A percentile compares a stretch with the other conserved stretches of the same genome.
These are phyloP conservation scores for Solanum bulbocastanum DNA, from an alignment of 257 asterid species.

Conservation along the genomic window DNA sequence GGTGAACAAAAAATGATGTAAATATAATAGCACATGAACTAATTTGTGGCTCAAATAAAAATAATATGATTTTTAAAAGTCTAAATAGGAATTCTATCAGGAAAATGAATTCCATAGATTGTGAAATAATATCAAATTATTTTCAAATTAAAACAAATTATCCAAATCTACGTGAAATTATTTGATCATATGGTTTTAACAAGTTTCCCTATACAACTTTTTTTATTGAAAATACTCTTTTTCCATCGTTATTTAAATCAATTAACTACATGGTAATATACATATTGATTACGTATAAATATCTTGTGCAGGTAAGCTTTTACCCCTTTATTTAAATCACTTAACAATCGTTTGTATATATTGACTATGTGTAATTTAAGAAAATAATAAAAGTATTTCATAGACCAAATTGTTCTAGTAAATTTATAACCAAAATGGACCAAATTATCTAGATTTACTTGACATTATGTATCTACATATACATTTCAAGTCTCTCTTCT, in stretches of 20 bases:
- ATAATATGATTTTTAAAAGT: background rate
- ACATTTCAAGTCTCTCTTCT: background rate
- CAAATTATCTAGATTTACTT: background rate
- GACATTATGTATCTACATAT: background rate
- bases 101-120: background rate
- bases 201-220: background rate
- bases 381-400: background rate
- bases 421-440: background rate
- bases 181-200: background rate
- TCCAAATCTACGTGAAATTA: background rate
- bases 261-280: background rate
- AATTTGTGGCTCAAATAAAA: background rate
- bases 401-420: too few relatives aligned
- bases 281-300: background rate
- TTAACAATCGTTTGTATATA: too few relatives aligned
- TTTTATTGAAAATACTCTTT: too few relatives aligned
- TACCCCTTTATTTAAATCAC: background rate
- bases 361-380: too few relatives aligned
- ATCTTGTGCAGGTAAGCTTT: too few relatives aligned
- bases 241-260: too few relatives aligned
- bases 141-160: too few relatives aligned
- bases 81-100: background rate
- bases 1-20: too few relatives aligned
- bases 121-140: too few relatives aligned
- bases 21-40: background rate